Base-by-base conservation (phyloP, 306 rosid species). In the Mucuna pruriens region DNA sequence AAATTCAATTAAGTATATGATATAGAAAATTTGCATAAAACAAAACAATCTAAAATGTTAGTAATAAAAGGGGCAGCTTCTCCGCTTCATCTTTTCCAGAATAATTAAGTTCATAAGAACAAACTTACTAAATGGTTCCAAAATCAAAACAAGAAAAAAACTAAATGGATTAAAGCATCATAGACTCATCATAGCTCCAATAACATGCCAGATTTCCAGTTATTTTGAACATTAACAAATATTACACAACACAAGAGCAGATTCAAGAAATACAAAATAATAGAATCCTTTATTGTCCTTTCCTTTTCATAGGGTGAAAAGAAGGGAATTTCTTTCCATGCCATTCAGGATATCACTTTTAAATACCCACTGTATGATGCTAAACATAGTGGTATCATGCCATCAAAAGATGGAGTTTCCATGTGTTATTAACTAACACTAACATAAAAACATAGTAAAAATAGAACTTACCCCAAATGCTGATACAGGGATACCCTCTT, bases 401-500 rank as follows among this genome's bases (percentile, higher is more conserved):
- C 36, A 40, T 40, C 45, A 62, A 36, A 31, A 33, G 26, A 51
- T 52, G 48, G 9, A 60, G 71, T 54, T 48, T 80, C 79, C 48
- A 7, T 38, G 57, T 16, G 23, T 20, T 40, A 65, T 31, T 34
- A 79, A 51, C 17, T 33, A 65, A 19, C 74, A 34, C 67, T 17
- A 29, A 8, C 55, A 64, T 22, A 71, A 15, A 55, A 19, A 15
- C 17, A 81, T 7, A 81, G 61, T 33, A 64, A 76, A 75, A 15
- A 62, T 33, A 80, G 42, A 69, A 72, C 88, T 78, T 79, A 91
- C 97, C 88, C 93, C 94, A 82, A 85, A 87, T 75, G 88, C 94
- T 2, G 97, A 91, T 60, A 90, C 34, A 75, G 94, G 97, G 46
- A 93, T 89, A 44, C 97, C 97, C 71, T 93, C 93, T 80, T 89